Evolutionary conservation across 768 basidiomycete species (phyloP).

Genomic region (Russula foetens): DNA sequence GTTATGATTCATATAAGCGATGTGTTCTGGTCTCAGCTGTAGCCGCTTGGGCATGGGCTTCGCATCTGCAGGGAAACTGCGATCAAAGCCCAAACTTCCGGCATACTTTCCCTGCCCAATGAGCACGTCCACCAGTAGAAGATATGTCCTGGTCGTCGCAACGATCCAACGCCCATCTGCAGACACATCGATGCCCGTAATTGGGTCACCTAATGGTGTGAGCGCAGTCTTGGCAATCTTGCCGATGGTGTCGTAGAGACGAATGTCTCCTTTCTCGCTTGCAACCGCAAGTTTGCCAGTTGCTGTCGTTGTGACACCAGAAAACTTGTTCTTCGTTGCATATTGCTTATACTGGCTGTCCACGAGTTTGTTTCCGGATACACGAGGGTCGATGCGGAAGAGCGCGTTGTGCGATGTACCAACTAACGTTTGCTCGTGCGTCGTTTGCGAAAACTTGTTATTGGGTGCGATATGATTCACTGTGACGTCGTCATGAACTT

Average conservation of each 20-base stretch:
- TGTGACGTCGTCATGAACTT: conserved; percentile 81
- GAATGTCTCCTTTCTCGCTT: conserved; percentile 93
- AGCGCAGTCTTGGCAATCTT: conserved; percentile 99
- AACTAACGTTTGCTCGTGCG: conserved; percentile 85
- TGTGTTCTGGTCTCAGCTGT: conserved; percentile 84
- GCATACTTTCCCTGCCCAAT: conserved; percentile 86
- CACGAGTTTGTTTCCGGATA: conserved; percentile 88
- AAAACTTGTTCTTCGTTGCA: conserved; percentile 90
- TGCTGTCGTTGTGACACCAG: conserved; percentile 83
- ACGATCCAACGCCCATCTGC: conserved; percentile 92
- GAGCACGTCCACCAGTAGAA: conserved; percentile 89
- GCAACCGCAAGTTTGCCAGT: conserved; percentile 85
- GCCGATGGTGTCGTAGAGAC: conserved; percentile 90
- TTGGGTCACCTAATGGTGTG: conserved; percentile 91
- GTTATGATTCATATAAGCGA: conserved; percentile 85
- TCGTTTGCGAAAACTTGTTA: conserved; percentile 91
- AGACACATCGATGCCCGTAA: conserved; percentile 89
- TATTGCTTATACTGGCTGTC: conserved; percentile 96
- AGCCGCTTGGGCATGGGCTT: conserved; percentile 89
- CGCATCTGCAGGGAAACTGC: conserved; percentile 88
- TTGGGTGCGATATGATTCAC: conserved; percentile 90
- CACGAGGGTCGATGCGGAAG: conserved; percentile 95
- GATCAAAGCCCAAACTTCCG: conserved; percentile 82
- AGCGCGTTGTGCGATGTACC: conserved; percentile 91
- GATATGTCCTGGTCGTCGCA: conserved; percentile 90